Base-by-base conservation (phyloP, 2,329 filamentous ascomycete genomes). In the Teratosphaeria viscida region DNA sequence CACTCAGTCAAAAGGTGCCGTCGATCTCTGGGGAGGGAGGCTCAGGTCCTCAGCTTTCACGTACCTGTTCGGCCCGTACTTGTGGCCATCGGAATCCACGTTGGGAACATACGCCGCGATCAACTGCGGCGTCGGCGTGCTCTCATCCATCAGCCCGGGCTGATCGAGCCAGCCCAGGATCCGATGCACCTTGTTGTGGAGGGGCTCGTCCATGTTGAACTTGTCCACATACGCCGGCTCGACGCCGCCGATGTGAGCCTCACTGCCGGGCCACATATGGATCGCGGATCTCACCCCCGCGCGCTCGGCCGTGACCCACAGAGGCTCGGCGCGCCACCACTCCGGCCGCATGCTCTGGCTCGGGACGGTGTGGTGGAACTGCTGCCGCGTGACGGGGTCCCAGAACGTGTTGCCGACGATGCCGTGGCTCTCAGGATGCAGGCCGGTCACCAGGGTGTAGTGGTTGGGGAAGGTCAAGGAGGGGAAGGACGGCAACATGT, bases 391-490 rank as follows among this genome's bases (percentile, higher is more conserved):
- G 0, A 79, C 77, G 0, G 90, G 89, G 68, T 97, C 94, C 89
- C 89, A 99, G 72, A 99, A 99, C 0, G 85, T 89, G 71, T 99
- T 99, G 5, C 91, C 89, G 0, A 99, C 92, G 3, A 99, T 81
- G 0, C 94, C 94, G 70, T 99, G 94, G 60, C 86, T 87, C 74
- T 97, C 92, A 0, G 94, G 94, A 67, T 97, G 91, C 29, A 97
- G 76, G 0, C 94, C 94, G 0, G 94, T 97, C 0, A 90, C 90
- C 43, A 97, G 79, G 0, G 92, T 96, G 73, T 92, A 96, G 73
- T 97, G 94, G 67, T 97, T 78, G 3, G 94, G 94, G 68, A 99
- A 99, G 0, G 94, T 99, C 54, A 99, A 90, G 26, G 90, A 95
- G 0, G 94, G 94, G 65, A 99, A 99, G 47, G 90, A 95, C 0